Conservation (phyloP, 2,329 filamentous ascomycete species). For the Paraphaeosphaeria minitans region DNA sequence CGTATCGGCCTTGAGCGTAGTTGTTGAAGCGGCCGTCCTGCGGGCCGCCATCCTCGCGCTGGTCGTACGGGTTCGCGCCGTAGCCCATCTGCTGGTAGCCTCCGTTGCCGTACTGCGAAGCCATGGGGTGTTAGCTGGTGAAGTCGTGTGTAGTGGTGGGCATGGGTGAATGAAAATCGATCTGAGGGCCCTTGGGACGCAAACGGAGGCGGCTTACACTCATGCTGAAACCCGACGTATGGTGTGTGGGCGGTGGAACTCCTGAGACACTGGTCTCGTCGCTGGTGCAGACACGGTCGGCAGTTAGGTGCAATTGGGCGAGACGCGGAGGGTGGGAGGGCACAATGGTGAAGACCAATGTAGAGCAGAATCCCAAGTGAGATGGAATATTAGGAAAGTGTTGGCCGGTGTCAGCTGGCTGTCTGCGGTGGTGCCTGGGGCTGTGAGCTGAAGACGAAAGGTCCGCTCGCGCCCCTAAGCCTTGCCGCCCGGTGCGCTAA, state of each 20-base stretch:
- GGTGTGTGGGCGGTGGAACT: slow-evolving; percentile 34
- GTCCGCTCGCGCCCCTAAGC: slow-evolving; percentile 12
- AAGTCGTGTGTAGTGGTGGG: slow-evolving; percentile 11
- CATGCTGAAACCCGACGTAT: slow-evolving; percentile 47
- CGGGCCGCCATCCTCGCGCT: slow-evolving; percentile 42
- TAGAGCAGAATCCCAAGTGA: slow-evolving; percentile 3
- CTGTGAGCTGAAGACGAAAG: slow-evolving; percentile 19
- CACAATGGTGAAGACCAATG: slow-evolving; percentile 14
- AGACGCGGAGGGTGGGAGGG: neutral
- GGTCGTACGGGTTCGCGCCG: slow-evolving; percentile 52
- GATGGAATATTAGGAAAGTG: slow-evolving; percentile 11
- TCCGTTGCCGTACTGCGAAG: slow-evolving; percentile 48
- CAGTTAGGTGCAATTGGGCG: slow-evolving; percentile 4
- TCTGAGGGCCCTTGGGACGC: slow-evolving; percentile 10
- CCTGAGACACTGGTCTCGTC: slow-evolving; percentile 41
- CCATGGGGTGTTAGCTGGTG: slow-evolving; percentile 22
- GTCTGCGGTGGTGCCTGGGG: slow-evolving; percentile 12
- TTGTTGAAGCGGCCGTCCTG: slow-evolving; percentile 62
- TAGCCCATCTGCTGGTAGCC: slow-evolving; percentile 49
- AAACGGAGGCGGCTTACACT: slow-evolving; percentile 40
- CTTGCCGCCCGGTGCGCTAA: slow-evolving; percentile 17
- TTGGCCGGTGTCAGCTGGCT: slow-evolving; percentile 1
- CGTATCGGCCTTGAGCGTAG: slow-evolving; percentile 51
- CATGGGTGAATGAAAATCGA: slow-evolving; percentile 15
- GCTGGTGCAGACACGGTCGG: slow-evolving; percentile 19